A percentile compares a stretch with the other conserved stretches of the same genome.
phyloP scores from a whole-genome alignment of 805 yeast species.

The Wickerhamiella siamensis region DNA sequence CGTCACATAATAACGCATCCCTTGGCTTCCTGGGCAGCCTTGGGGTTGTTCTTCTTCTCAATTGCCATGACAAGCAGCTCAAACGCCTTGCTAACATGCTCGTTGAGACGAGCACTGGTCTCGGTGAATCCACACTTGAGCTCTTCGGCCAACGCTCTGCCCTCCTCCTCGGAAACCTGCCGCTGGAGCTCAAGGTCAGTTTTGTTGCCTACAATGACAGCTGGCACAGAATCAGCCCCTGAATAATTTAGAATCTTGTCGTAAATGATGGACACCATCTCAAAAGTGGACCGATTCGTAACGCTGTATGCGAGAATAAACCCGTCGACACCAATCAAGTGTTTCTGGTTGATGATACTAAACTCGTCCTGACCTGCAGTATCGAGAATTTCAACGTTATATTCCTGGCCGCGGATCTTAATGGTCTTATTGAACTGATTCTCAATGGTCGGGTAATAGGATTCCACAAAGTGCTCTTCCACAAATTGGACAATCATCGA shows the following conservation, averaged over 20 bases:
- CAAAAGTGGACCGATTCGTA: constrained; percentile 63
- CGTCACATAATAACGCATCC: constrained; percentile 36
- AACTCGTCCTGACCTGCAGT: constrained; percentile 93
- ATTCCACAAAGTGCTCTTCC: constrained; percentile 77
- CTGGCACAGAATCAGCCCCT: constrained; percentile 59
- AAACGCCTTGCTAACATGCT: constrained; percentile 51
- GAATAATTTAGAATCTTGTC: constrained; percentile 61
- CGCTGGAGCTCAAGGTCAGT: constrained; percentile 54
- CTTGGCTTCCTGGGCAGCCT: constrained; percentile 30
- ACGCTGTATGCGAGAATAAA: constrained; percentile 71
- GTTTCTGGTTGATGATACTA: constrained; percentile 63
- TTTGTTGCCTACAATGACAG: constrained; percentile 66
- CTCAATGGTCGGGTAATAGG: constrained; percentile 83
- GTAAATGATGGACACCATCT: constrained; percentile 57
- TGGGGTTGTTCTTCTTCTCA: constrained; percentile 46
- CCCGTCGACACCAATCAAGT: constrained; percentile 71
- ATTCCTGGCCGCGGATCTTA: constrained; percentile 56
- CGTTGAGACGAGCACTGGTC: constrained; percentile 68
- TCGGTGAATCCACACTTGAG: constrained; percentile 65
- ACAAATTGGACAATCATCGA: constrained; percentile 73
- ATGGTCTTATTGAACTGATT: constrained; percentile 65
- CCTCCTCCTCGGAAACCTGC: constrained; percentile 43
- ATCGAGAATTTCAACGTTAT: constrained; percentile 71
- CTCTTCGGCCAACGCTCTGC: constrained; percentile 44
- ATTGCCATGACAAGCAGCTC: constrained; percentile 45